Evolutionary conservation across 2,329 filamentous ascomycete species (phyloP).

Genomic region (Fusarium napiforme): DNA sequence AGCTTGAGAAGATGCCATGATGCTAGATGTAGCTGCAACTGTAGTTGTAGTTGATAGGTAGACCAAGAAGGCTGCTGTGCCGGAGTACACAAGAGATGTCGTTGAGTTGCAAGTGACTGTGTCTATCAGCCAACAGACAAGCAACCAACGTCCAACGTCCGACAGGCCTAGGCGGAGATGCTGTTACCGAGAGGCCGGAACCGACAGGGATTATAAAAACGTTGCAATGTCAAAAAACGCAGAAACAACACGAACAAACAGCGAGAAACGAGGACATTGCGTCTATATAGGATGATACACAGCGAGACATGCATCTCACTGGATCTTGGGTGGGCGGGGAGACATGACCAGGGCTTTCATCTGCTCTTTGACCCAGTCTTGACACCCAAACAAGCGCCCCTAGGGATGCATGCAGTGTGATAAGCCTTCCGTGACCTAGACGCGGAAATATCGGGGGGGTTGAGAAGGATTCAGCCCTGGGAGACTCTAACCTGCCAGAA

Average conservation of each 20-base stretch:
- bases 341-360: slow-evolving; percentile 10
- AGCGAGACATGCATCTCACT: slow-evolving; percentile 27
- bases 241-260: slow-evolving; percentile 35
- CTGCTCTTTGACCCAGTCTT: slow-evolving; percentile 19
- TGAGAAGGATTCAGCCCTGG: slow-evolving; percentile 36
- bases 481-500: slow-evolving; percentile 18
- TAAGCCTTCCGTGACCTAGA: slow-evolving; percentile 36
- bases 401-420: slow-evolving; percentile 48
- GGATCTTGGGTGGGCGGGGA: slow-evolving; percentile 14
- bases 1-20: slow-evolving; percentile 53
- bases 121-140: slow-evolving; percentile 36
- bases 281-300: slow-evolving; percentile 43
- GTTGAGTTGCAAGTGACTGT: slow-evolving; percentile 14
- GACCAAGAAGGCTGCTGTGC: neutral
- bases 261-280: slow-evolving; percentile 40
- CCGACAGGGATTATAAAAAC: slow-evolving; percentile 41
- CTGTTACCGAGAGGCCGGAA: slow-evolving; percentile 40
- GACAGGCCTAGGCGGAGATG: slow-evolving; percentile 29
- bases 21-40: slow-evolving; percentile 12
- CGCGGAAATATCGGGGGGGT: slow-evolving; percentile 29
- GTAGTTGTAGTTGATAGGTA: slow-evolving; percentile 11
- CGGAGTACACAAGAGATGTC: slow-evolving; percentile 7
- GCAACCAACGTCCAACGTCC: slow-evolving; percentile 26
- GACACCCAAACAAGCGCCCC: slow-evolving; percentile 43
- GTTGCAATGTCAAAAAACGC: slow-evolving; percentile 33